Evolutionary conservation across 805 yeast species (phyloP).

Genomic region (Henningerozyma blattae): DNA sequence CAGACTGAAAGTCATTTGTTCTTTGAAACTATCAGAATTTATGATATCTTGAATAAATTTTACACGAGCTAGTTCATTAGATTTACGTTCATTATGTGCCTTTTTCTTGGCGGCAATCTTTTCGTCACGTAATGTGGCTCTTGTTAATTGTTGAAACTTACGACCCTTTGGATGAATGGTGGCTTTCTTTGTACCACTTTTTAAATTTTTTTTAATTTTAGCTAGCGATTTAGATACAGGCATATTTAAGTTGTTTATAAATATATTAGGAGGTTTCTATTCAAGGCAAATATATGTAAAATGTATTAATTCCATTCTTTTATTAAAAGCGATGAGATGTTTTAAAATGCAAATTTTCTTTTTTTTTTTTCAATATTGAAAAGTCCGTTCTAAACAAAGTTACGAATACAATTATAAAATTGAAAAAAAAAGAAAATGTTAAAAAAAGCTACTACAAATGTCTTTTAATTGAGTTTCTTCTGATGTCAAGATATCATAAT

Average conservation of each 20-base stretch:
- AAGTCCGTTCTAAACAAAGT: too few species aligned
- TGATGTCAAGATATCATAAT: slow-evolving; percentile 3
- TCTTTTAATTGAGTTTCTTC: slow-evolving; percentile 7
- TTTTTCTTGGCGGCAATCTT: slow-evolving; percentile 52
- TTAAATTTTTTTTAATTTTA: slow-evolving; percentile 22
- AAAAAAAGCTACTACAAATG: slow-evolving; percentile 5
- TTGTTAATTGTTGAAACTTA: slow-evolving; percentile 68
- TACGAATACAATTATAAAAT: too few species aligned
- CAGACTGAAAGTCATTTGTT: slow-evolving; percentile 32
- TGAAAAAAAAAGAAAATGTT: too few species aligned
- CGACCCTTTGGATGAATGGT: slow-evolving; percentile 76
- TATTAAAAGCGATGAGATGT: neutral
- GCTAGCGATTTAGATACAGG: slow-evolving; percentile 24
- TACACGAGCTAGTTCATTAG: slow-evolving; percentile 46
- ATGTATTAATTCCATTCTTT: neutral
- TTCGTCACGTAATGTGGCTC: slow-evolving; percentile 79
- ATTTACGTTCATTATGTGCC: slow-evolving; percentile 44
- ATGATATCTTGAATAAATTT: slow-evolving; percentile 51
- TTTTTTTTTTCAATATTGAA: too few species aligned
- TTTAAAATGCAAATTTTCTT: neutral
- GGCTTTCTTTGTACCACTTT: slow-evolving; percentile 15
- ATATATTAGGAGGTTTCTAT: neutral
- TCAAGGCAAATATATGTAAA: neutral
- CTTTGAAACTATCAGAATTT: slow-evolving; percentile 27
- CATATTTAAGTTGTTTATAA: too few species aligned